Conservation (phyloP, 768 basidiomycete species). For the Mycena maculata region DNA sequence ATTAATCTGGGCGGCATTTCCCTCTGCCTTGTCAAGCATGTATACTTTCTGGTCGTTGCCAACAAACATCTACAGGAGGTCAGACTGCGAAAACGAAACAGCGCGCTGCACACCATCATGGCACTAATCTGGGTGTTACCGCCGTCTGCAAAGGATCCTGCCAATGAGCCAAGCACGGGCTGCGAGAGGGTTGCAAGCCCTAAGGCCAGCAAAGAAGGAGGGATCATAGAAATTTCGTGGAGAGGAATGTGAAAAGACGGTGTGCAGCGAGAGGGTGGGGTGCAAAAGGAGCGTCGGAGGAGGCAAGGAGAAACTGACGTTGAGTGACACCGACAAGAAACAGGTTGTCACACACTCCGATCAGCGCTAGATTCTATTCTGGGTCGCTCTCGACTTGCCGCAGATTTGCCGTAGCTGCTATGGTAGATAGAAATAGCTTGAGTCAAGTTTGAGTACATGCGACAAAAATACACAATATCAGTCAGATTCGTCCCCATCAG, state of each 20-base stretch:
- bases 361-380: no score
- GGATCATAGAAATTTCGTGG: conserved; percentile 21
- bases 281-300: neutral
- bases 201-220: conserved; percentile 39
- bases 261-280: neutral
- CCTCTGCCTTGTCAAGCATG: conserved; percentile 79
- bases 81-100: no score
- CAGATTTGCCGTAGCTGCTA: no score
- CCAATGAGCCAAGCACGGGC: conserved; percentile 41
- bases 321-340: neutral
- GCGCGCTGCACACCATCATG: conserved; percentile 48
- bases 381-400: no score
- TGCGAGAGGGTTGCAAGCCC: conserved; percentile 40
- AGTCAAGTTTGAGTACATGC: no score
- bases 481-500: conserved; percentile 53
- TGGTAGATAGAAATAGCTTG: no score
- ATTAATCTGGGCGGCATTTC: conserved; percentile 50
- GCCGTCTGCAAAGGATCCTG: conserved; percentile 51
- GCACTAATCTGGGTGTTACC: conserved; percentile 51
- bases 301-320: neutral
- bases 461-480: no score
- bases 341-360: neutral
- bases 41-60: conserved; percentile 78
- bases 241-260: conserved; percentile 3
- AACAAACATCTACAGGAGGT: conserved; percentile 66